phyloP scores from a whole-genome alignment of 2,329 filamentous ascomycete genomes.

The Cytospora leucostoma region DNA sequence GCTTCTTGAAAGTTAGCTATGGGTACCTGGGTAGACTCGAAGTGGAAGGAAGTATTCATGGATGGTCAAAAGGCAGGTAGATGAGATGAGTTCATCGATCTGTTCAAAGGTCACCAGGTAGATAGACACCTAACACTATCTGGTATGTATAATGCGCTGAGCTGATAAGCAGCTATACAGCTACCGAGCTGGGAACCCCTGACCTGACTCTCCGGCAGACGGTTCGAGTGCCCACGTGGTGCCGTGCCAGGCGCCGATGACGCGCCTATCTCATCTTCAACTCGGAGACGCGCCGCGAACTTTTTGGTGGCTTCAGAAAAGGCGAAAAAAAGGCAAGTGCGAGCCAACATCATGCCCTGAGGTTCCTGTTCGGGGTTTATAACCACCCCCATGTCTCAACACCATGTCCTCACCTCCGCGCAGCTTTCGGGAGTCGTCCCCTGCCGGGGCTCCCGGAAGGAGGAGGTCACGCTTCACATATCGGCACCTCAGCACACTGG shows the following conservation, averaged over 20 bases:
- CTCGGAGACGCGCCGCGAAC: not conserved
- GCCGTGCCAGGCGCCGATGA: not conserved
- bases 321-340: not conserved
- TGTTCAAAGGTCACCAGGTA: not conserved
- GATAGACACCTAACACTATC: not conserved
- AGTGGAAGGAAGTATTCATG: not conserved
- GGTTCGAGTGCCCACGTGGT: not conserved
- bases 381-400: not conserved
- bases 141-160: not conserved
- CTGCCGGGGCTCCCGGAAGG: conserved; percentile 35
- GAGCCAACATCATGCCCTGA: conserved; percentile 1
- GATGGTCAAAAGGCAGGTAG: not conserved
- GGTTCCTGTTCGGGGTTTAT: not conserved
- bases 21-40: too few relatives aligned
- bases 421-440: conserved; percentile 40
- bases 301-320: not conserved
- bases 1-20: too few relatives aligned
- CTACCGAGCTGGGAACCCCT: not conserved
- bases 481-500: conserved; percentile 76
- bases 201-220: not conserved
- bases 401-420: conserved; percentile 36
- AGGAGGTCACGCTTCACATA: conserved; percentile 77
- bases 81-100: not conserved
- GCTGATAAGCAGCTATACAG: not conserved
- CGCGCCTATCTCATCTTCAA: not conserved